phyloP scores from a whole-genome alignment of 1,284 basidiomycete genomes.

The Ganoderma leucocontextum region DNA sequence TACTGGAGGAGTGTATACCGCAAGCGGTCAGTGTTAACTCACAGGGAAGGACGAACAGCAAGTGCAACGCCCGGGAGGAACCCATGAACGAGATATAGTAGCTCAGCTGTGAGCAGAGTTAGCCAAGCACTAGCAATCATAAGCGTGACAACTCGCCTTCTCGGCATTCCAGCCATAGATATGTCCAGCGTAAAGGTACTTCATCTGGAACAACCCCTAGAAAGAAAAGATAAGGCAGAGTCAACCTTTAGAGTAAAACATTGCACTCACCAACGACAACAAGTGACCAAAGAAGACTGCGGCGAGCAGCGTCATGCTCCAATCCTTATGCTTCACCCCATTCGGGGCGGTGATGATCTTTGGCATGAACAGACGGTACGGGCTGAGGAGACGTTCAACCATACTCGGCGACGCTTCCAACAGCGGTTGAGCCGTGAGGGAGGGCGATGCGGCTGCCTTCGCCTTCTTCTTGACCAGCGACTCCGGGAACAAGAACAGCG shows the following conservation, averaged over 20 bases:
- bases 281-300: constrained; percentile 54
- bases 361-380: constrained; percentile 65
- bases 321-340: constrained; percentile 54
- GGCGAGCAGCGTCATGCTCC: constrained; percentile 64
- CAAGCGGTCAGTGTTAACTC: constrained; percentile 35
- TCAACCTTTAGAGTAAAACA: background rate
- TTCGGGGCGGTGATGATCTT: constrained; percentile 45
- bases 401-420: constrained; percentile 31
- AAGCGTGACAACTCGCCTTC: constrained; percentile 44
- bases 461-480: constrained; percentile 58
- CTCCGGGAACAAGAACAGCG: constrained; percentile 72
- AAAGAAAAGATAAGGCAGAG: constrained; percentile 10
- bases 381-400: constrained; percentile 51
- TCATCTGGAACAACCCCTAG: constrained; percentile 65
- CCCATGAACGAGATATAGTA: constrained; percentile 69
- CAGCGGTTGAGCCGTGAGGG: constrained; percentile 38
- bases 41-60: constrained; percentile 67
- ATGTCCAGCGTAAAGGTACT: constrained; percentile 67
- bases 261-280: constrained; percentile 53
- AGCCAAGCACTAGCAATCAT: background rate
- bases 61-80: constrained; percentile 56
- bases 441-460: constrained; percentile 42
- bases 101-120: constrained; percentile 52
- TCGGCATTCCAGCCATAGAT: constrained; percentile 65
- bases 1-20: background rate